Evolutionary conservation across 2,329 filamentous ascomycete species (phyloP), one percentile per base, ranked within the genome.

Genomic region (Corynespora cassiicola): DNA sequence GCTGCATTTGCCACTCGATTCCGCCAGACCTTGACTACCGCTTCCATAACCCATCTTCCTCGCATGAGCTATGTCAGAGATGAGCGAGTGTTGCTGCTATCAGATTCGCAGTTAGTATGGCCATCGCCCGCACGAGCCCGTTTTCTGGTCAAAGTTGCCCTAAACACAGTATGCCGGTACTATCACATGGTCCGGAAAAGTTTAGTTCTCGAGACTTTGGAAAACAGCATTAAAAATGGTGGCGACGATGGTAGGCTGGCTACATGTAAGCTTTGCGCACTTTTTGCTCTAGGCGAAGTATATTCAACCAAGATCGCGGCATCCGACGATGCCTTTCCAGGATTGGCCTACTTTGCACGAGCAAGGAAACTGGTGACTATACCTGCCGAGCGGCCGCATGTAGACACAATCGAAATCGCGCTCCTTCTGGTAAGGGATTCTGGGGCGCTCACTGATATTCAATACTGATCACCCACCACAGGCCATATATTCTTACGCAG

Each of bases 231-330:
- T n/a, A 53, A 63, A 31, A 65, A 69, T 23, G 58, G 62, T 2
- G 47, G 55, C 6, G 65, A 61, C 8, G 61, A 56, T 5, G 64
- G 68, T 24, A 56, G 61, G 1, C 43, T 73, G 0, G 41, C 63
- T 0, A 65, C 61, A 9, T 71, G 70, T 45, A 75, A 75, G 29
- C 39, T 76, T 0, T 73, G 70, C 59, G 71, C 69, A 0, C 28
- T 76, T 3, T 74, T 77, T 42, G 74, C 74, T 0, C 61, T 77
- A 5, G 74, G 74, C 0, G 73, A 76, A 40, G 66, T 72, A 20
- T 76, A 75, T 19, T 74, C 74, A 0, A 69, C 66, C 0, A 57
- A 71, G n/a, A 64, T 67, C 3, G 64, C 49, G 4, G 40, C 66
- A 2, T 41, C 62, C 0, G 63, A 63, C 6, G 49, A 54, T 7